Base-by-base conservation (phyloP, 2,329 filamentous ascomycete species). In the Calycina herbarum region DNA sequence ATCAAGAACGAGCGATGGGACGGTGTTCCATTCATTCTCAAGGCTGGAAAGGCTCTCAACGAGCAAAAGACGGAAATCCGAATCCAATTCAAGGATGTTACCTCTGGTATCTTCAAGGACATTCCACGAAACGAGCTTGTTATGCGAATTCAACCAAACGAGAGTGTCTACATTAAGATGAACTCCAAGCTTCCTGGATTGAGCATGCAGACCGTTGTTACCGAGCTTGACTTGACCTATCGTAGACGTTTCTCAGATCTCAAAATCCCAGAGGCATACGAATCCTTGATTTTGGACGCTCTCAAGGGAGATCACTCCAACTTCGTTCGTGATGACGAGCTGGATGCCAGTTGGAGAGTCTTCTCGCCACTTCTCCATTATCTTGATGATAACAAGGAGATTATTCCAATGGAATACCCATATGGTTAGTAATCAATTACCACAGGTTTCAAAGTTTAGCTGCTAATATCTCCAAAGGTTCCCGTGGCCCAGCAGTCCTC, bases 1-100 rank as follows among this genome's bases (percentile, higher is more conserved):
- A 98, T 99, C 82, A 98, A 98, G 87, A 99, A 99, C 79, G 95
- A 99, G 87, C 86, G 95, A 74, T 99, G 95, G 95, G 96, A 99
- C 73, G 96, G 95, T 65, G 95, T 99, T 62, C 95, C 95, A 61
- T 99, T 99, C 84, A 99, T 99, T 80, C 86, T 99, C 83, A 99
- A 99, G 89, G 95, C 95, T 57, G 95, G 95, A 74, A 99, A 99
- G 84, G 94, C 95, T 57, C 84, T 99, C 70, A 99, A 99, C 79
- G 95, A 99, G 86, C 95, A 99, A 79, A 99, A 99, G 89, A 99
- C 95, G 15, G 95, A 99, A 82, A 95, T 99, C 72, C 91, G 95
- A 76, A 96, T 99, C 74, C 95, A 99, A 80, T 99, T 97, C 89
- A 97, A 97, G 85, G 95, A 99, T 78, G 95, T 99, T 71, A 98